Evolutionary conservation across 352 stramenopile genomes (phyloP).

Genomic region (Globisporangium yorkense): DNA sequence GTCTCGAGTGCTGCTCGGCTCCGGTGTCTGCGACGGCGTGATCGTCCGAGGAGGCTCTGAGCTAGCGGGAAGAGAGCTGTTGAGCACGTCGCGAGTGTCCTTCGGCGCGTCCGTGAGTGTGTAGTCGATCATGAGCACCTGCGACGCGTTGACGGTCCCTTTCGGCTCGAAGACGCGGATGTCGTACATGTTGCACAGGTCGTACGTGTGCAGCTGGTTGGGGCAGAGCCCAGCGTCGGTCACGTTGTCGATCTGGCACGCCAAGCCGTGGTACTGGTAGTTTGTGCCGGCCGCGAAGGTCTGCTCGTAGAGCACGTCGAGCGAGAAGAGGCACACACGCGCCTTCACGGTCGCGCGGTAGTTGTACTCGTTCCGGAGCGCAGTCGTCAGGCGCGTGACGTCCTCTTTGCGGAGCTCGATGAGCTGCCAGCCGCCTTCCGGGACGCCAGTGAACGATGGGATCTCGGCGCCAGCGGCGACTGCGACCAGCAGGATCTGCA

Average conservation of each 20-base stretch:
- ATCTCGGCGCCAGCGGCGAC: not conserved
- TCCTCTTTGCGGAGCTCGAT: slow-evolving; percentile 4
- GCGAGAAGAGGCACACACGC: slow-evolving; percentile 71
- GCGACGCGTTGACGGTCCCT: slow-evolving; percentile 2
- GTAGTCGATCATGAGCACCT: slow-evolving; percentile 9
- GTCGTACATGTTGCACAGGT: slow-evolving; percentile 5
- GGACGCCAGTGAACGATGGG: not conserved
- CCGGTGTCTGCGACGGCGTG: not conserved
- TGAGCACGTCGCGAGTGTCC: slow-evolving; percentile 6
- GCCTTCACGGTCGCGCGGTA: slow-evolving; percentile 93
- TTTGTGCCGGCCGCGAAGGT: slow-evolving; percentile 24
- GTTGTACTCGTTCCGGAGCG: slow-evolving; percentile 9
- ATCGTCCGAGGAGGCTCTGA: not conserved
- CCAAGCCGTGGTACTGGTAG: slow-evolving; percentile 9
- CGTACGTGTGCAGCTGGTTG: not conserved
- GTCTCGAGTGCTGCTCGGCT: not conserved
- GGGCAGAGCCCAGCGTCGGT: not conserved
- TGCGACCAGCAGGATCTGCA: not conserved
- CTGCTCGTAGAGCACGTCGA: slow-evolving; percentile 84
- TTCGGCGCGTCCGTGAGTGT: slow-evolving; percentile 3
- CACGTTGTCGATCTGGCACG: slow-evolving; percentile 1
- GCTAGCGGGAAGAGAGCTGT: not conserved
- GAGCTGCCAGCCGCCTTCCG: not conserved
- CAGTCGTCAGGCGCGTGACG: slow-evolving; percentile 1
- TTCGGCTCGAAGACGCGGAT: slow-evolving; percentile 8